These are phyloP conservation scores for Cichorium intybus DNA, from an alignment of 140 eudicot species.

Conservation along the genomic window DNA sequence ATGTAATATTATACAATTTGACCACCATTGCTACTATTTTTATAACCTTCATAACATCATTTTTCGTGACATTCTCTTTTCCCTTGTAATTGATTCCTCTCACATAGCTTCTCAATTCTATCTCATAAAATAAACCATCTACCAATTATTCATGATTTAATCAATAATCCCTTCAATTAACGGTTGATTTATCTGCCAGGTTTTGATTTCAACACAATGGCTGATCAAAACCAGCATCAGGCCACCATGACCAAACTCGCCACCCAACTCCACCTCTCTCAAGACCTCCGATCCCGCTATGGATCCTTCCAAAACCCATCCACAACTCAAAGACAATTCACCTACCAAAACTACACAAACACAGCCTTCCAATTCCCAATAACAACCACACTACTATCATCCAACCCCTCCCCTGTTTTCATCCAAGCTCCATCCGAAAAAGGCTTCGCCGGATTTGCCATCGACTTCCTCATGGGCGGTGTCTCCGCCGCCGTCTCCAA, in stretches of 20 bases:
- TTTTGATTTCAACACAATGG: conserved; percentile 26
- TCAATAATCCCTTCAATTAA: neutral
- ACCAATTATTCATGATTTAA: too few species aligned
- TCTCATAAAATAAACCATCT: too few species aligned
- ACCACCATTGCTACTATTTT: too few species aligned
- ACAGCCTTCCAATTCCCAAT: conserved; percentile 35
- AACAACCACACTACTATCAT: conserved; percentile 11
- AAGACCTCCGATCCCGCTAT: conserved; percentile 31
- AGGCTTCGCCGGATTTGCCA: conserved; percentile 38
- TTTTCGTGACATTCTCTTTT: too few species aligned
- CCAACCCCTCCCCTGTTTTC: conserved; percentile 41
- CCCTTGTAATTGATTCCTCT: too few species aligned
- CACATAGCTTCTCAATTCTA: too few species aligned
- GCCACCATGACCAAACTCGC: conserved; percentile 32
- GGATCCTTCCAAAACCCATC: conserved; percentile 24
- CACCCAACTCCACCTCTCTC: conserved; percentile 35
- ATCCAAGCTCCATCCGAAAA: conserved; percentile 50
- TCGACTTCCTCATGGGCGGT: conserved; percentile 57
- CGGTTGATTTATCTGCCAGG: neutral
- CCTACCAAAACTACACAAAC: conserved; percentile 37
- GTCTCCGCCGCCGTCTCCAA: conserved; percentile 54
- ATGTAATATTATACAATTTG: too few species aligned
- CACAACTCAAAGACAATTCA: conserved; percentile 24
- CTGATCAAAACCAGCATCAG: conserved; percentile 38
- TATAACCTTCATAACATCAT: too few species aligned